phyloP scores from a whole-genome alignment of 768 basidiomycete genomes.

The Roridomyces roridus region DNA sequence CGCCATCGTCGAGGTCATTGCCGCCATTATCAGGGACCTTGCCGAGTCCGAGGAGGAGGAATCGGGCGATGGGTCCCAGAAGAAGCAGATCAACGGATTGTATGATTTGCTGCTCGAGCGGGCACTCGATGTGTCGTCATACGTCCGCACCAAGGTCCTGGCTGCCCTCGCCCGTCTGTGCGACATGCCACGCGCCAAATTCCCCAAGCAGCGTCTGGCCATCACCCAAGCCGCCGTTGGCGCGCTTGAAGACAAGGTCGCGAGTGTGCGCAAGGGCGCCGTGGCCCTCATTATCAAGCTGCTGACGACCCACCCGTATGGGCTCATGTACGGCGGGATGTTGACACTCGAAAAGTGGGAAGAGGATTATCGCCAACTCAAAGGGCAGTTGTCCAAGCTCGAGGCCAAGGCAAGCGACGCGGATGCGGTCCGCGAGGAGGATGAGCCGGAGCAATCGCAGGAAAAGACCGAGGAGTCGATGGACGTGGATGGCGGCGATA shows the following conservation, averaged over 20 bases:
- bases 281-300: slow-evolving; percentile 77
- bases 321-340: slow-evolving; percentile 80
- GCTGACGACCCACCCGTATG: slow-evolving; percentile 89
- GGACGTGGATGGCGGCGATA: slow-evolving; percentile 49
- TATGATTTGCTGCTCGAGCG: slow-evolving; percentile 88
- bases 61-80: slow-evolving; percentile 48
- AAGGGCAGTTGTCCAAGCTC: slow-evolving; percentile 69
- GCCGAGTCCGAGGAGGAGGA: slow-evolving; percentile 58
- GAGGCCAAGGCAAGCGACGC: slow-evolving; percentile 62
- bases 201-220: slow-evolving; percentile 83
- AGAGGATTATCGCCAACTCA: slow-evolving; percentile 66
- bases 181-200: slow-evolving; percentile 73
- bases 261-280: slow-evolving; percentile 86
- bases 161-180: slow-evolving; percentile 77
- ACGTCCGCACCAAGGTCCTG: slow-evolving; percentile 91
- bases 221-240: slow-evolving; percentile 80
- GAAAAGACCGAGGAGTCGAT: slow-evolving; percentile 55
- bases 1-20: slow-evolving; percentile 91
- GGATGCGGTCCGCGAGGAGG: slow-evolving; percentile 54
- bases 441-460: slow-evolving; percentile 41
- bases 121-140: slow-evolving; percentile 87
- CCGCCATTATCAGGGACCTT: slow-evolving; percentile 83
- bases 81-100: slow-evolving; percentile 80
- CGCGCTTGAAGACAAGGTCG: slow-evolving; percentile 88
- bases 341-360: slow-evolving; percentile 79